Evolutionary conservation across 176 grass and related monocot species (phyloP).

Genomic region (Triticum turgidum): DNA sequence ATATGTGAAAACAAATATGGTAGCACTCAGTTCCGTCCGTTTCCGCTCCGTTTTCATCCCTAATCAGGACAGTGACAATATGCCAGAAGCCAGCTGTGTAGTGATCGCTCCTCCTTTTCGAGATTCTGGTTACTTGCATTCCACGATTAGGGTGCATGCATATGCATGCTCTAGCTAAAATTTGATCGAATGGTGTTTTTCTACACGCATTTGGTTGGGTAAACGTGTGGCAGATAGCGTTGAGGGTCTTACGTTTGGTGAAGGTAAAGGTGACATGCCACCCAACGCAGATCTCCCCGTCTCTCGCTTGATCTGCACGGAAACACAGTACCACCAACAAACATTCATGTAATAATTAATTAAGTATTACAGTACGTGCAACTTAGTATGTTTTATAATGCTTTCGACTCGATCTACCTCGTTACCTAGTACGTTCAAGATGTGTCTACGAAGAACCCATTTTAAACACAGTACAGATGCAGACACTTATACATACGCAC

Average conservation of each 20-base stretch:
- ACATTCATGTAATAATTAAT: background rate
- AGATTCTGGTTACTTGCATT: conserved; percentile 9
- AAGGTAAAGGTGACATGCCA: conserved; percentile 20
- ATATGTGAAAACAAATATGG: too few relatives aligned
- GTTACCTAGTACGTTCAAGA: too few relatives aligned
- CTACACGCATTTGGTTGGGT: background rate
- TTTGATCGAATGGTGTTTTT: background rate
- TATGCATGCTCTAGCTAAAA: background rate
- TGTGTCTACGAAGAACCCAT: too few relatives aligned
- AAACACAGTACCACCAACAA: background rate
- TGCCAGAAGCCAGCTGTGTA: background rate
- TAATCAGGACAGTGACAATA: background rate
- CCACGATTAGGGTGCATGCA: background rate
- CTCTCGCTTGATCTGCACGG: conserved; percentile 31
- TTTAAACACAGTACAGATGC: too few relatives aligned
- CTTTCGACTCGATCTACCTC: too few relatives aligned
- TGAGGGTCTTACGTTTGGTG: conserved; percentile 17
- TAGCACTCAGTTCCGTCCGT: too few relatives aligned
- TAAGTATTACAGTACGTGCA: too few relatives aligned
- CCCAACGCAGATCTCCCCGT: background rate
- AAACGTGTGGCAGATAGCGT: conserved; percentile 7
- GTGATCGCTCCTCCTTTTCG: background rate
- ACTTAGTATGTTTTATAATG: too few relatives aligned
- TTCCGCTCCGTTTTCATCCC: too few relatives aligned
- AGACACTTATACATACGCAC: too few relatives aligned